Base-by-base conservation (phyloP, 306 rosid genomes). In the Arachis stenosperma region DNA sequence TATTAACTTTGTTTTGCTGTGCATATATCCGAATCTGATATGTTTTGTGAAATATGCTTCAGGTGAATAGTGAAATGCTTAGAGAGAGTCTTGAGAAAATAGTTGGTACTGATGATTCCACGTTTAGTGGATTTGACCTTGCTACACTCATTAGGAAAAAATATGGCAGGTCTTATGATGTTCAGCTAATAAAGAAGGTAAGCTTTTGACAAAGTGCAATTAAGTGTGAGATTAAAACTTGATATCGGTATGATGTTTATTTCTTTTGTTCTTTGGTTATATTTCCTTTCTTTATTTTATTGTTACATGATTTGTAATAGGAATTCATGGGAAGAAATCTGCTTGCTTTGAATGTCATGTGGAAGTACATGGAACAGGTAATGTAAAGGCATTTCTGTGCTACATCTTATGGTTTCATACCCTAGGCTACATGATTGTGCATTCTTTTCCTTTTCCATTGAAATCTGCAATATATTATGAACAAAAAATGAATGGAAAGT, bases 281-380 rank as follows among this genome's bases (percentile, higher is more conserved):
- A 33, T 0, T 65, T 44, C 57, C 67, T 61, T 62, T 40, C 27
- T 67, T 41, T 54, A 68, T 78, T 70, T 29, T 4, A 58, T 54
- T 71, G 61, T 60, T 68, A n/a, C 70, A 33, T 71, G 67, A 51
- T 48, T 41, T 61, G 40, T 75, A 79, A 39, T 69, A 94, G 98
- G 97, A 94, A 84, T 94, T 94, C 88, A 83, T 94, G 92, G 98
- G 98, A 76, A 88, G 92, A 81, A 94, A 89, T 77, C 89, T 94
- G 56, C 91, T 94, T 67, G 98, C 98, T 53, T 64, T 94, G 88
- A 94, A 94, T 81, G 97, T 94, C 87, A 94, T 94, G 98, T 94
- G 98, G 98, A 94, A 94, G 82, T 94, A 88, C 86, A 83, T 76
- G 88, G 98, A 94, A 83, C 98, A 94, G 98, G 98, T 94, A 81